Base-by-base conservation (phyloP, 495 filamentous ascomycete species). In the Penicillium manginii region DNA sequence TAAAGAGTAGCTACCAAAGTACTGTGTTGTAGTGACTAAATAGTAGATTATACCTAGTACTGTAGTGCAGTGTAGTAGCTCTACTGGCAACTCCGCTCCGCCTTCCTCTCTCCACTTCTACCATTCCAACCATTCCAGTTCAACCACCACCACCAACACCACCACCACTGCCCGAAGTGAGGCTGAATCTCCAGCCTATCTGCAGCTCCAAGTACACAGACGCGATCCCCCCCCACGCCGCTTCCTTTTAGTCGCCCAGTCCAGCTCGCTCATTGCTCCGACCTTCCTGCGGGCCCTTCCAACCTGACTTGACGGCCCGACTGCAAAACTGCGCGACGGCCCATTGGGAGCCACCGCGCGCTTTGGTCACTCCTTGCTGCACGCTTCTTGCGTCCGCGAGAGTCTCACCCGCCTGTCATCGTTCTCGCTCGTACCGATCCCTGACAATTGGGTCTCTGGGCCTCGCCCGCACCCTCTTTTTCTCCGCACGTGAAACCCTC, bases 101-200 rank as follows among this genome's bases (percentile, higher is more conserved):
- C 53, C 57, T 55, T 47, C 45, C 54, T 49, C 47, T 50, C 19
- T 29, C 26, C 26, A 29, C 9, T 29, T 8, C 26, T 29, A 29
- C 26, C 26, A 49, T n/a, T 39, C 29, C 21, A 26, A 52, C 29
- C 32, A n/a, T n/a, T n/a, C n/a, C n/a, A n/a, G n/a, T n/a, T n/a
- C n/a, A 10, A 45, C 43, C 54, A 17, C 32, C 58, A 52, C 55
- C 64, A 50, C 49, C 49, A 17, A 32, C 21, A 14, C 15, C 17
- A 39, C 15, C 26, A 17, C 46, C 43, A 22, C 39, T 73, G 74
- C 76, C 76, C 71, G 77, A 78, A 50, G 73, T 78, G 76, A 78
- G 76, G 76, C 76, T 77, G 68, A 63, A 73, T 63, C 60, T 55
- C 26, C 26, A 29, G 26, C 26, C 6, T 39, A 17, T 43, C 40